A percentile compares a stretch with the other conserved stretches of the same genome.
Evolutionary conservation across 2,329 filamentous ascomycete species (phyloP).

Genomic region (Chaetomium sp.): DNA sequence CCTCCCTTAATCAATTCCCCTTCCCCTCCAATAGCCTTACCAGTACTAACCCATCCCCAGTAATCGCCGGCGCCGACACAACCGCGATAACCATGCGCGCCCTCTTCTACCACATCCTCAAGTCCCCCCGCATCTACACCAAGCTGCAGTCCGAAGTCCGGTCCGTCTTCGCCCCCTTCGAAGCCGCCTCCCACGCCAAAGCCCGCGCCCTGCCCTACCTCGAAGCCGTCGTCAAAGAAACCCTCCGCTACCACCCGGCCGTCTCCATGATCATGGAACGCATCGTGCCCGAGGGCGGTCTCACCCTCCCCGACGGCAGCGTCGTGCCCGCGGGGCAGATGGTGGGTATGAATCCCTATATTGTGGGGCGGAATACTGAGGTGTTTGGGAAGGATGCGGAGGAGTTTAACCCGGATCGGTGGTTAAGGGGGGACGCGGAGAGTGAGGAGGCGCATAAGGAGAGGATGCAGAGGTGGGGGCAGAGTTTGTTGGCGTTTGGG

Average conservation of each 20-base stretch:
- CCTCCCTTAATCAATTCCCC: too few relatives aligned
- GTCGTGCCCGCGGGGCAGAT: constrained; percentile 32
- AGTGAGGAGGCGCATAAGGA: constrained; percentile 28
- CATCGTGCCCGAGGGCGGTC: constrained; percentile 37
- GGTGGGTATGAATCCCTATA: constrained; percentile 38
- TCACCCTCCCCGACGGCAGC: constrained; percentile 32
- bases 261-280: constrained; percentile 45
- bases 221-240: constrained; percentile 46
- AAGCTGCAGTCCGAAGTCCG: constrained; percentile 51
- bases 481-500: constrained; percentile 34
- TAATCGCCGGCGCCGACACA: constrained; percentile 52
- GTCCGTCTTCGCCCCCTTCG: constrained; percentile 28
- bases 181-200: constrained; percentile 19
- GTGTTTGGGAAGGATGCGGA: constrained; percentile 42
- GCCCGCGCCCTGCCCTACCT: constrained; percentile 37
- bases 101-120: constrained; percentile 57
- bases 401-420: constrained; percentile 41
- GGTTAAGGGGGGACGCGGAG: constrained; percentile 35
- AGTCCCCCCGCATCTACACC: constrained; percentile 41
- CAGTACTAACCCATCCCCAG: neutral
- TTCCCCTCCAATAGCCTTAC: neutral
- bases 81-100: constrained; percentile 57
- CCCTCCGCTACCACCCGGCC: constrained; percentile 42
- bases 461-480: constrained; percentile 33
- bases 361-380: constrained; percentile 32